Base-by-base conservation (phyloP, 2,329 filamentous ascomycete genomes). In the Ceratocystis huliohia region DNA sequence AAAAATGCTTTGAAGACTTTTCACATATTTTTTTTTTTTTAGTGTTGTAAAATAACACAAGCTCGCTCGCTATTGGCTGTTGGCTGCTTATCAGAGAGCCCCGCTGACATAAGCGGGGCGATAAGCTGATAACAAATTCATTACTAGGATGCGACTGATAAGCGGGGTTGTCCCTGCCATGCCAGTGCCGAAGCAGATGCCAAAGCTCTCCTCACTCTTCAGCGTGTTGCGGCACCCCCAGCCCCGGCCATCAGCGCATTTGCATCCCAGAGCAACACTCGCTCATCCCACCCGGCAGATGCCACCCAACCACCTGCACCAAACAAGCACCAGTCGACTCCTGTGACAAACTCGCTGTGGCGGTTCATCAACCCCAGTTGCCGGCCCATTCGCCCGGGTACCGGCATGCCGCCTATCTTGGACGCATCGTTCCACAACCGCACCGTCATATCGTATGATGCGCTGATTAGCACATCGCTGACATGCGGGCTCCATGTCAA, bases 391-490 rank as follows among this genome's bases (percentile, higher is more conserved):
- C 79, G 75, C 0, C 72, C 10, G 70, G 64, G 71, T 69, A 74
- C 63, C 53, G 59, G 37, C 22, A 20, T n/a, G 20, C 46, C 7
- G 20, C 57, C 75, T 71, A 72, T 76, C 3, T 75, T 74, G 1
- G 80, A 80, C 4, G 78, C 89, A 73, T 97, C 94, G 10, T 86
- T 91, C 94, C 94, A 99, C 63, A 96, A 81, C 41, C 94, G 84
- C 70, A 94, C 95, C 5, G 90, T 96, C 94, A 99, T 99, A 76
- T 99, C 94, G 75, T 99, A 99, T 73, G 91, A 94, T 1, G 89
- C 93, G 71, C 87, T 94, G 53, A 96, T 81, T 53, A 99, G 76
- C 8, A 96, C 83, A 74, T 97, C 90, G 67, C 86, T 86, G n/a
- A 94, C 82, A 78, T 99, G 94, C 8, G 94, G 94, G 72, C 89